Conservation (phyloP, 257 asterid species). For the Cynanchum wilfordii region DNA sequence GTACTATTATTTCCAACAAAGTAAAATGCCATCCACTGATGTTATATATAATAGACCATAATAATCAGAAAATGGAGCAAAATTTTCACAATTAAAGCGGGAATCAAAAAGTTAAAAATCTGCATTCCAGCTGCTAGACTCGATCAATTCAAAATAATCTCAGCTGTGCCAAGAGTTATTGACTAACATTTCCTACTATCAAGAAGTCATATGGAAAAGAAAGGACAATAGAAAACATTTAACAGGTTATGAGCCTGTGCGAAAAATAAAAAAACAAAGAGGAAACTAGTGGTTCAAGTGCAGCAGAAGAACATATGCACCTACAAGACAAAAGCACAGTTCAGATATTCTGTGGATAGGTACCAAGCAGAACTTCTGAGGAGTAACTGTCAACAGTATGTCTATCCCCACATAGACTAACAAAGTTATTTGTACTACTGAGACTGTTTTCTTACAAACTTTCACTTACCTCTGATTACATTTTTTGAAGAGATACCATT, state of each 20-base stretch:
- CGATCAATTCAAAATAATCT: not conserved
- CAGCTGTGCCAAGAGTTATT: not conserved
- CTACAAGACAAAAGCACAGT: not conserved
- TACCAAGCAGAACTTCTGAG: not conserved
- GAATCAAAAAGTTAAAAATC: not conserved
- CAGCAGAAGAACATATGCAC: not conserved
- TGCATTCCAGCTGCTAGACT: conserved; percentile 1
- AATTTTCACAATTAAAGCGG: not conserved
- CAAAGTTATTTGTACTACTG: not conserved
- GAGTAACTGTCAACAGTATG: not conserved
- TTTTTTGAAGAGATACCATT: not conserved
- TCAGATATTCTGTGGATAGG: not conserved
- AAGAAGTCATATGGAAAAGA: not conserved
- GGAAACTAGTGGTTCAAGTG: not conserved
- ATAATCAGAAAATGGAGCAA: not conserved
- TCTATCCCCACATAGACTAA: not conserved
- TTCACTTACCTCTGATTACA: not conserved
- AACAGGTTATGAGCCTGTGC: not conserved
- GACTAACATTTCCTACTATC: not conserved
- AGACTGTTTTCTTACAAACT: not conserved
- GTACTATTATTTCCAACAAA: not conserved
- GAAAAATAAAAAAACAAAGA: not conserved
- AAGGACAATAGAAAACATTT: not conserved
- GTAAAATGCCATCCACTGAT: not conserved
- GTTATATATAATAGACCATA: not conserved